These are phyloP conservation scores for Lentinula edodes DNA, from an alignment of 768 basidiomycete species.

Conservation along the genomic window DNA sequence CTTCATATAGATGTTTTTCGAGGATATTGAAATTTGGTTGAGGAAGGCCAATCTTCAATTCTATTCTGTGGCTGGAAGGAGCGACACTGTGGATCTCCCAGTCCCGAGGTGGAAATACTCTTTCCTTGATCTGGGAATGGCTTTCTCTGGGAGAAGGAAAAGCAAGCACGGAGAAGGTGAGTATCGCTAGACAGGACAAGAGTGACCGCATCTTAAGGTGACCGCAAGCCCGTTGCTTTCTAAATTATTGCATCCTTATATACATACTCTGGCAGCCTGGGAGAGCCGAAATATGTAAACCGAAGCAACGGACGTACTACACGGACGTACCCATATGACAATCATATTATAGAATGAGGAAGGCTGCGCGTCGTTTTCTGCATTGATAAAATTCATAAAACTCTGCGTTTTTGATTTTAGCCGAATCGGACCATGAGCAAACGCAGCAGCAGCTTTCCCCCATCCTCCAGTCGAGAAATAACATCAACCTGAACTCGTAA, in stretches of 20 bases:
- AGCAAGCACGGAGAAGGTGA: conserved; percentile 17
- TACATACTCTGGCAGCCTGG: neutral
- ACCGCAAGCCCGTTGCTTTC: neutral
- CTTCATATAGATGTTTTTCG: conserved; percentile 48
- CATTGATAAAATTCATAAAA: too few species aligned
- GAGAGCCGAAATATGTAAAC: neutral
- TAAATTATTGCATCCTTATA: neutral
- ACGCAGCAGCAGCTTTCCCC: too few species aligned
- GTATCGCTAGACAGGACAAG: conserved; percentile 5
- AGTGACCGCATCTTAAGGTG: conserved; percentile 8
- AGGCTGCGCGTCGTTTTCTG: neutral
- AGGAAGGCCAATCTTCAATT: conserved; percentile 53
- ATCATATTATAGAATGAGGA: neutral
- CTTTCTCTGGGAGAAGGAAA: conserved; percentile 14
- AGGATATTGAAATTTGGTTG: conserved; percentile 45
- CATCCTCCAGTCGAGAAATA: too few species aligned
- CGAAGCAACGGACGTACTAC: neutral
- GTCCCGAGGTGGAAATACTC: conserved; percentile 38
- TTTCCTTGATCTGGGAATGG: conserved; percentile 41
- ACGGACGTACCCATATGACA: neutral
- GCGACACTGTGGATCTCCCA: conserved; percentile 43
- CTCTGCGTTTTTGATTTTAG: too few species aligned
- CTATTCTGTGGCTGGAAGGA: conserved; percentile 38
- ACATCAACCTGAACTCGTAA: too few species aligned
- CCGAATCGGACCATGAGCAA: too few species aligned